Evolutionary conservation across 2,329 filamentous ascomycete species (phyloP).

Genomic region (Immersiporthe knoxdaviesiana): DNA sequence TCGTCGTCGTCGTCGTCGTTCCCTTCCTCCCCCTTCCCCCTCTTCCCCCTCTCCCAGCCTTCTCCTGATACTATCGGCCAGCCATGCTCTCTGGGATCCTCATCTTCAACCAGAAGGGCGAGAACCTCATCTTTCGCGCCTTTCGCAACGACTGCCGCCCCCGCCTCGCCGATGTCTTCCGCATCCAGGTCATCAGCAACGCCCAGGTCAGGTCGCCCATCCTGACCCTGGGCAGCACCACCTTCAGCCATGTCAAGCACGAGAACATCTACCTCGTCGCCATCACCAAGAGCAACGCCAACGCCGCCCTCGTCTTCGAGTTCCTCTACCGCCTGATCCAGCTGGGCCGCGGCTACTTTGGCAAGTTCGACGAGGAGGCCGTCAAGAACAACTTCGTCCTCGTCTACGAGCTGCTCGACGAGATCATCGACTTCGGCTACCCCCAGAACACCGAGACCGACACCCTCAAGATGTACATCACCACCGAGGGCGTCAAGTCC

Average conservation of each 20-base stretch:
- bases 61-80: not conserved
- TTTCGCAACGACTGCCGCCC: slow-evolving; percentile 99
- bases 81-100: slow-evolving; percentile 94
- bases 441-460: slow-evolving; percentile 99
- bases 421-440: slow-evolving; percentile 98
- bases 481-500: slow-evolving; percentile 96
- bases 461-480: slow-evolving; percentile 99
- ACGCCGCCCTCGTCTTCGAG: slow-evolving; percentile 96
- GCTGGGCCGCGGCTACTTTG: slow-evolving; percentile 94
- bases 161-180: slow-evolving; percentile 96
- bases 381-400: slow-evolving; percentile 99
- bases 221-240: slow-evolving; percentile 94
- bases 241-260: slow-evolving; percentile 99
- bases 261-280: slow-evolving; percentile 99
- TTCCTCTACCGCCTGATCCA: slow-evolving; percentile 92
- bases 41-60: not conserved
- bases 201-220: slow-evolving; percentile 97
- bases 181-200: slow-evolving; percentile 99
- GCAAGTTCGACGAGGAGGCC: slow-evolving; percentile 98
- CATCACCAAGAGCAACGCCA: slow-evolving; percentile 98
- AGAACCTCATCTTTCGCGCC: slow-evolving; percentile 98
- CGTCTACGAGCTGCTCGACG: slow-evolving; percentile 95
- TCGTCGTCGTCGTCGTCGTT: not conserved
- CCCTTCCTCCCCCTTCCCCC: not conserved
- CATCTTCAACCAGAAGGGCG: slow-evolving; percentile 99